Base-by-base conservation (phyloP, 805 yeast species). In the Myxozyma neotropica region DNA sequence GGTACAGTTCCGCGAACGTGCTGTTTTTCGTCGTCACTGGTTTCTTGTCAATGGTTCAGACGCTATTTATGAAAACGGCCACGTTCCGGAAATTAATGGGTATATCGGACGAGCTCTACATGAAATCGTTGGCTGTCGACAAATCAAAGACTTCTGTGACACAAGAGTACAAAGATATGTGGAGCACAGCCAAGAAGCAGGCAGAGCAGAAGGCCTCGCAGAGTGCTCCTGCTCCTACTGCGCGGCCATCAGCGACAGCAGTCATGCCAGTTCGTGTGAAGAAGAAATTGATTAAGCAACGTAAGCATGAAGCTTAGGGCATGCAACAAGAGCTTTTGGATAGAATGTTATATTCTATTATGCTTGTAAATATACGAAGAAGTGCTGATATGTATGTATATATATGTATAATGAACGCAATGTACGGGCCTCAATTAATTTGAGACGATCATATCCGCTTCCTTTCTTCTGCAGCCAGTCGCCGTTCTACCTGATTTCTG, bases 11-110 rank as follows among this genome's bases (percentile, higher is more conserved):
- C 12, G 65, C 61, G 5, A 61, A 61, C 48, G 55, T 61, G 35
- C 44, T 61, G 19, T 61, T 58, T 42, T 61, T 61, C 45, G 56
- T 39, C 24, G 55, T 61, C 38, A 55, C 65, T 13, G 65, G 65
- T 46, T 17, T 51, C 40, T 29, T 55, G 39, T 33, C 65, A 3
- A 40, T 53, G 52, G 12, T 43, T 19, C 62, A 58, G 48, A 31
- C 56, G 2, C 13, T 55, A 36, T 54, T 58, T 23, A 50, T 53
- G 59, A 40, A 55, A 13, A 43, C 63, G 2, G n/a, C 24, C 23
- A 15, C 15, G 36, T 61, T 54, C 33, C 19, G 59, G 23, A 19
- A 40, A 33, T n/a, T 53, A 31, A 53, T 61, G 59, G 54, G 50
- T 10, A 46, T 61, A 23, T 33, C 61, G 2, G 57, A 56, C 24